Evolutionary conservation across 345 rosid species (phyloP).

Genomic region (Odontarrhena argentea): DNA sequence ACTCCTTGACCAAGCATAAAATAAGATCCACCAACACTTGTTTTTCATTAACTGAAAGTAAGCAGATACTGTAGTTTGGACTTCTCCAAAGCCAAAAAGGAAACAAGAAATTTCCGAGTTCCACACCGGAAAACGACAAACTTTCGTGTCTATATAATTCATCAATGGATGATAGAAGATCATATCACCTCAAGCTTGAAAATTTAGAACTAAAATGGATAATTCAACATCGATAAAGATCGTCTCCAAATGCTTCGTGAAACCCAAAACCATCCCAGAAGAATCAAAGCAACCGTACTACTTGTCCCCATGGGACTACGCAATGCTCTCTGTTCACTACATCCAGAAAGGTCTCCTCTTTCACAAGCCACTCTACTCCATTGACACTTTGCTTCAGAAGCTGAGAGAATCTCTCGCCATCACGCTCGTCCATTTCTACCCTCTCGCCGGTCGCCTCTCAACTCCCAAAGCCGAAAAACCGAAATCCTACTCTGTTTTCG

Average conservation of each 20-base stretch:
- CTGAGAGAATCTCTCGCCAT: conserved; percentile 59
- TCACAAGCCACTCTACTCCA: conserved; percentile 61
- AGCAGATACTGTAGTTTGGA: neutral
- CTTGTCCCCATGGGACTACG: conserved; percentile 71
- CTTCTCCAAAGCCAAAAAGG: neutral
- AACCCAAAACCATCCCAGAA: conserved; percentile 47
- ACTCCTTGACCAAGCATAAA: conserved; percentile 16
- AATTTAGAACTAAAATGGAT: conserved; percentile 19
- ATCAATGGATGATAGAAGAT: neutral
- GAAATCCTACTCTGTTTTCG: conserved; percentile 49
- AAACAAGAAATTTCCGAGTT: neutral
- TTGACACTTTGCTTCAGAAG: conserved; percentile 41
- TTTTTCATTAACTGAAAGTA: neutral
- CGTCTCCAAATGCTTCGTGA: conserved; percentile 19
- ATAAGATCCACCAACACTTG: neutral
- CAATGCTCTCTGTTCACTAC: conserved; percentile 65
- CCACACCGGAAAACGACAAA: neutral
- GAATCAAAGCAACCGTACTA: conserved; percentile 53
- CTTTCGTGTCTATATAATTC: neutral
- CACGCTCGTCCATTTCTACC: conserved; percentile 81
- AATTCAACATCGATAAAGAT: conserved; percentile 33
- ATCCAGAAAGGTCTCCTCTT: conserved; percentile 72
- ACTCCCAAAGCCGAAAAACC: conserved; percentile 40
- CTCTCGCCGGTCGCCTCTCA: conserved; percentile 70
- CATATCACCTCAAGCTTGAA: neutral